Evolutionary conservation across 2,329 filamentous ascomycete genomes (phyloP).

Genomic region (Colletotrichum musae): DNA sequence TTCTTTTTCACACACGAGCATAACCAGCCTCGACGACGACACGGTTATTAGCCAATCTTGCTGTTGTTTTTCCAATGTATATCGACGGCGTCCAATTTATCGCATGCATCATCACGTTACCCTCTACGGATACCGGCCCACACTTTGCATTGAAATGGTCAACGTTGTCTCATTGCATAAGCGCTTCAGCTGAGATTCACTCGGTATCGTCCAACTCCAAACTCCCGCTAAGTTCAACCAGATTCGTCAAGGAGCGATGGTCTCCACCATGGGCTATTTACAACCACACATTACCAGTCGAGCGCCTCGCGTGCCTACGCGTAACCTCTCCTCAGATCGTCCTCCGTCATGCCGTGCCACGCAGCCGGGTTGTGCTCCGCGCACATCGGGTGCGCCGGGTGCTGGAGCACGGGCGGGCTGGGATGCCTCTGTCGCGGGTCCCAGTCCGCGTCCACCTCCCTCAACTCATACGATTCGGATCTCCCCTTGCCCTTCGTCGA

Average conservation of each 20-base stretch:
- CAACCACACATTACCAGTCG: background rate
- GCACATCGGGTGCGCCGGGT: constrained; percentile 57
- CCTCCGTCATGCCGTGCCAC: constrained; percentile 42
- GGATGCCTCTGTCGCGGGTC: constrained; percentile 43
- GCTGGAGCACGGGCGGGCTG: constrained; percentile 59
- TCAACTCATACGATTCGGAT: constrained; percentile 64
- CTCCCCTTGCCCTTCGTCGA: constrained; percentile 59
- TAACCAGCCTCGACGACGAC: background rate
- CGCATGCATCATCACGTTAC: background rate
- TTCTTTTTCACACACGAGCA: too few relatives aligned
- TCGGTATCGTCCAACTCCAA: constrained; percentile 25
- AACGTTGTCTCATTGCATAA: background rate
- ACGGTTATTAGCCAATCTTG: background rate
- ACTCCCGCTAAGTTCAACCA: constrained; percentile 39
- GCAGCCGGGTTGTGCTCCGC: constrained; percentile 43
- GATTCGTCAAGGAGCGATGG: constrained; percentile 10
- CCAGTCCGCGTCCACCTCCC: constrained; percentile 57
- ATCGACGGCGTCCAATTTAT: background rate
- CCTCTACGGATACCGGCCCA: background rate
- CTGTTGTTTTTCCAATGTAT: background rate
- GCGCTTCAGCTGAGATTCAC: background rate
- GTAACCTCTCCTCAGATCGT: constrained; percentile 35
- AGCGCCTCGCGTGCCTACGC: background rate
- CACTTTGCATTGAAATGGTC: background rate
- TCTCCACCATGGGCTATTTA: background rate